Conservation (phyloP, 768 basidiomycete genomes). For the Pleurotus giganteus region DNA sequence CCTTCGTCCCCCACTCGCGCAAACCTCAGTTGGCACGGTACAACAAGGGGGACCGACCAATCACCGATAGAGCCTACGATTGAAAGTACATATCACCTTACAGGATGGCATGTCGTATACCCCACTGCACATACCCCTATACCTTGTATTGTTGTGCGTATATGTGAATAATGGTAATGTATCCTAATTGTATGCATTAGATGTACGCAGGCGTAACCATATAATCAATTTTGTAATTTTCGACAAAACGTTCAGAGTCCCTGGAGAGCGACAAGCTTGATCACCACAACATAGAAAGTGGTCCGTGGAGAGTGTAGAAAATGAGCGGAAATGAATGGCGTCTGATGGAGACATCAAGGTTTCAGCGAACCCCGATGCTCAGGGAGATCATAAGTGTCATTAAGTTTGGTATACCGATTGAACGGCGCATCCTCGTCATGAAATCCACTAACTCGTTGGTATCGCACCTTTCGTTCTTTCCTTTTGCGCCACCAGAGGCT, state of each 20-base stretch:
- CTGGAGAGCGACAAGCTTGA: not conserved
- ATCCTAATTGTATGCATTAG: too few species aligned
- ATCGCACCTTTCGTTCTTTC: conserved; percentile 8
- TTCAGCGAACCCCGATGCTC: conserved; percentile 3
- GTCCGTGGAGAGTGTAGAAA: too few species aligned
- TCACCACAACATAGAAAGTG: not conserved
- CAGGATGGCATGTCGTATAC: too few species aligned
- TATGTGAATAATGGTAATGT: too few species aligned
- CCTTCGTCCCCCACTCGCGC: conserved; percentile 44
- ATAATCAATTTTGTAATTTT: too few species aligned
- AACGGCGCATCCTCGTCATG: conserved; percentile 10
- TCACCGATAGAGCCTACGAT: too few species aligned
- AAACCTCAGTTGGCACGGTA: conserved; percentile 37
- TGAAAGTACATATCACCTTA: too few species aligned
- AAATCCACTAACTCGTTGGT: conserved; percentile 3
- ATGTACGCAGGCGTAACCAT: too few species aligned
- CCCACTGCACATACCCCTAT: too few species aligned
- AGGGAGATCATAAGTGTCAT: conserved; percentile 9
- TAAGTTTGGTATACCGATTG: conserved; percentile 3
- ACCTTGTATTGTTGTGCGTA: too few species aligned
- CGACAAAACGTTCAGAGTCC: too few species aligned
- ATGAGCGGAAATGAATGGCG: not conserved
- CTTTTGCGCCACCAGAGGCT: conserved; percentile 29
- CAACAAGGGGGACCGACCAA: too few species aligned
- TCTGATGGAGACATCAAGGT: not conserved